Evolutionary conservation across 1,284 basidiomycete genomes (phyloP).

Genomic region (Ganoderma sinense): DNA sequence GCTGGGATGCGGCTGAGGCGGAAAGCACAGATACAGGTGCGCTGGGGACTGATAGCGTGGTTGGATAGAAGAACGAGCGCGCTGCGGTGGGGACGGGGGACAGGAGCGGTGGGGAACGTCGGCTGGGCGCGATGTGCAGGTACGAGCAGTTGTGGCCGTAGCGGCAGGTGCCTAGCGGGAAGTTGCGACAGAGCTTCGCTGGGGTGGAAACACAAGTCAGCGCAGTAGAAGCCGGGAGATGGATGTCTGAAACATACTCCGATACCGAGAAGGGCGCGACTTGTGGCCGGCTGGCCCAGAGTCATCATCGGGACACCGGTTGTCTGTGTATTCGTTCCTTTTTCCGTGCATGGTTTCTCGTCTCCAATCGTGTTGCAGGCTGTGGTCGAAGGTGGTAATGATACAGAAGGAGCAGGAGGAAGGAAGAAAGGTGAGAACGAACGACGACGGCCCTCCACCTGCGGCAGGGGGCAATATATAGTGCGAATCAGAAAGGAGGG

Average conservation of each 20-base stretch:
- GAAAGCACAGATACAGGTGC: neutral
- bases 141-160: constrained; percentile 39
- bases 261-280: constrained; percentile 18
- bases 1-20: neutral
- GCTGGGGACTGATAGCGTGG: neutral
- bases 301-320: neutral
- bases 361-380: neutral
- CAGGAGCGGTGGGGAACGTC: constrained; percentile 11
- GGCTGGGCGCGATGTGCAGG: constrained; percentile 29
- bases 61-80: constrained; percentile 17
- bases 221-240: neutral
- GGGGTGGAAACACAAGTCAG: neutral
- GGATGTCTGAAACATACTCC: constrained; percentile 19
- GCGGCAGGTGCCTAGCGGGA: constrained; percentile 36
- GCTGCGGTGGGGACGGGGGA: constrained; percentile 11
- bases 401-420: neutral
- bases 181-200: constrained; percentile 42
- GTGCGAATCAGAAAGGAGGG: neutral
- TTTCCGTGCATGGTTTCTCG: constrained; percentile 17
- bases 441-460: neutral
- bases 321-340: neutral
- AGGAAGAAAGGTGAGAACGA: neutral
- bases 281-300: neutral
- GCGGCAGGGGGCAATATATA: constrained; percentile 1
- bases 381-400: neutral